Evolutionary conservation across 2,329 filamentous ascomycete genomes (phyloP), one percentile per base, ranked within the genome.

Genomic region (Dactylellina leptospora): DNA sequence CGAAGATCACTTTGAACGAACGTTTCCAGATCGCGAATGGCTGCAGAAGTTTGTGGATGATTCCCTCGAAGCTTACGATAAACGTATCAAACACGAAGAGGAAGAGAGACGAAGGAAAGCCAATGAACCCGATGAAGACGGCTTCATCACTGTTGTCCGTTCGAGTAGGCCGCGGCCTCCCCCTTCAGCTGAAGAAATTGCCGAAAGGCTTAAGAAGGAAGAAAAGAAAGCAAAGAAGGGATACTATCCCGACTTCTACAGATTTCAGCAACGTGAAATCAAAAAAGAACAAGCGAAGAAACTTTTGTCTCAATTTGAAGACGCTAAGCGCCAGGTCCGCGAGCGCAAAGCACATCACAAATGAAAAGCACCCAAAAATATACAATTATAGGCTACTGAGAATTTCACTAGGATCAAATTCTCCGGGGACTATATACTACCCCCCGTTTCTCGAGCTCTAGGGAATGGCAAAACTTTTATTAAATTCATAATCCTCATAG

Each of bases 111-210:
- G 86, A 81, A 82, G 85, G 61, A 82, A 89, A 73, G 87, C 91
- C 72, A 89, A 90, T 75, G 88, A 92, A 77, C 92, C 93, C 0
- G 95, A 99, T 79, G 93, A 92, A 78, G 95, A 99, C 79, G 95
- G 95, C 1, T 99, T 99, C 79, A 85, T 97, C 51, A 97, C 93
- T 2, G 95, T 99, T 22, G 90, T 88, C 1, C 85, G 90, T 60
- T 92, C 92, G 23, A 84, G 85, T 70, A 83, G 89, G 66, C 84
- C 84, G 4, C 90, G 89, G n/a, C 88, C 91, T 0, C 92, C 90
- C 1, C 85, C 88, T 60, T 84, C 87, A 73, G 89, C 89, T 75
- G 92, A 90, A 76, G 86, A 88, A 13, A 85, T 87, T 77, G 84
- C 83, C 45, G 80, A 85, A 77, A 81, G 83, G 68, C 85, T 87